Evolutionary conservation across 371 early-diverging fungal species (phyloP).

Genomic region (Mucor irregularis): DNA sequence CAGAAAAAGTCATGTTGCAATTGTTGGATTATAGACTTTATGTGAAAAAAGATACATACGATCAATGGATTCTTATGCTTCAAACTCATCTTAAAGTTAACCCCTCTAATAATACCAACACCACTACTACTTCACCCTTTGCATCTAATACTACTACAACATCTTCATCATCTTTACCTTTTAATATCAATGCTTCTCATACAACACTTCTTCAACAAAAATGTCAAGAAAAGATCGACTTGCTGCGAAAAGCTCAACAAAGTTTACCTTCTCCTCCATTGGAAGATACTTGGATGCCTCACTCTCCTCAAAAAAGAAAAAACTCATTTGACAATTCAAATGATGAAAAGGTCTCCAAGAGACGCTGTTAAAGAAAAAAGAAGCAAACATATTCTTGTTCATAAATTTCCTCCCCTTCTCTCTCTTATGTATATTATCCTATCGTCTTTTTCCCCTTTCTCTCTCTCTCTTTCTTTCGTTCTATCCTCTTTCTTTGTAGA

Average conservation of each 20-base stretch:
- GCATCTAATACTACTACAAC: not conserved
- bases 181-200: not conserved
- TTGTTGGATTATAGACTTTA: slow-evolving; percentile 73
- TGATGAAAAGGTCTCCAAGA: slow-evolving; percentile 4
- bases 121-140: not conserved
- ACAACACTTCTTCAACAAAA: not conserved
- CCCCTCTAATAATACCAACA: not conserved
- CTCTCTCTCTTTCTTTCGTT: too few relatives aligned
- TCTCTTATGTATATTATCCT: too few relatives aligned
- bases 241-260: slow-evolving; percentile 16
- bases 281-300: slow-evolving; percentile 14
- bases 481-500: too few relatives aligned
- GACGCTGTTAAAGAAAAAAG: not conserved
- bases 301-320: slow-evolving; percentile 13
- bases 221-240: not conserved
- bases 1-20: slow-evolving; percentile 68
- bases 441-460: too few relatives aligned
- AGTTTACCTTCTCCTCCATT: slow-evolving; percentile 27
- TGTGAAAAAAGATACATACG: slow-evolving; percentile 59
- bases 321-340: not conserved
- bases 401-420: too few relatives aligned
- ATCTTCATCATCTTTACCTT: not conserved
- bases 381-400: too few relatives aligned
- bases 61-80: slow-evolving; percentile 39
- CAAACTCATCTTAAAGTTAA: slow-evolving; percentile 32